phyloP scores from a whole-genome alignment of 2,329 filamentous ascomycete genomes.

The Neonectria ditissima region DNA sequence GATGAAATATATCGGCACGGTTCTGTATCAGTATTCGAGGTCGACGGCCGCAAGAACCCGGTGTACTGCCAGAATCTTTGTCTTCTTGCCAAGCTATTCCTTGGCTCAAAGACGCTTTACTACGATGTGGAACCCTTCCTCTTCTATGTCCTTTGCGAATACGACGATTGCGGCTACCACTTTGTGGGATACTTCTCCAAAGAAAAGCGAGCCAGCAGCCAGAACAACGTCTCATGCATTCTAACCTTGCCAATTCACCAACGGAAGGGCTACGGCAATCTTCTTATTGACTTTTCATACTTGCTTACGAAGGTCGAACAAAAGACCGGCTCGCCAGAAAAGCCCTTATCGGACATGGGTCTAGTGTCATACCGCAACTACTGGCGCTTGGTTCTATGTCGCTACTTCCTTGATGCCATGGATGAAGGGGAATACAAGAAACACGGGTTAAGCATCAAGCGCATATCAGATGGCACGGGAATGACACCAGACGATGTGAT shows the following conservation, averaged over 20 bases:
- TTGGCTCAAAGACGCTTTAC: slow-evolving; percentile 98
- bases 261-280: slow-evolving; percentile 94
- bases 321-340: slow-evolving; percentile 96
- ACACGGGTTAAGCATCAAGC: slow-evolving; percentile 69
- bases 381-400: slow-evolving; percentile 90
- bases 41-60: slow-evolving; percentile 95
- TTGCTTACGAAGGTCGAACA: slow-evolving; percentile 91
- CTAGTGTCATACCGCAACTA: slow-evolving; percentile 97
- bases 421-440: slow-evolving; percentile 48
- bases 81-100: slow-evolving; percentile 92
- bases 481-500: slow-evolving; percentile 98
- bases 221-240: slow-evolving; percentile 98
- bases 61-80: slow-evolving; percentile 99
- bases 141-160: slow-evolving; percentile 97
- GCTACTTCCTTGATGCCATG: slow-evolving; percentile 74
- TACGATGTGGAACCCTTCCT: slow-evolving; percentile 98
- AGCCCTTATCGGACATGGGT: slow-evolving; percentile 97
- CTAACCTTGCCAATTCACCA: slow-evolving; percentile 96
- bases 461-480: slow-evolving; percentile 88
- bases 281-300: slow-evolving; percentile 98
- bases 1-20: slow-evolving; percentile 97
- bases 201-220: slow-evolving; percentile 92
- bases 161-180: slow-evolving; percentile 90
- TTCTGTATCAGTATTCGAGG: slow-evolving; percentile 95
- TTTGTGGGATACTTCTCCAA: slow-evolving; percentile 99